Conservation (phyloP, 2,329 filamentous ascomycete genomes). For the Ceratocystis variospora region DNA sequence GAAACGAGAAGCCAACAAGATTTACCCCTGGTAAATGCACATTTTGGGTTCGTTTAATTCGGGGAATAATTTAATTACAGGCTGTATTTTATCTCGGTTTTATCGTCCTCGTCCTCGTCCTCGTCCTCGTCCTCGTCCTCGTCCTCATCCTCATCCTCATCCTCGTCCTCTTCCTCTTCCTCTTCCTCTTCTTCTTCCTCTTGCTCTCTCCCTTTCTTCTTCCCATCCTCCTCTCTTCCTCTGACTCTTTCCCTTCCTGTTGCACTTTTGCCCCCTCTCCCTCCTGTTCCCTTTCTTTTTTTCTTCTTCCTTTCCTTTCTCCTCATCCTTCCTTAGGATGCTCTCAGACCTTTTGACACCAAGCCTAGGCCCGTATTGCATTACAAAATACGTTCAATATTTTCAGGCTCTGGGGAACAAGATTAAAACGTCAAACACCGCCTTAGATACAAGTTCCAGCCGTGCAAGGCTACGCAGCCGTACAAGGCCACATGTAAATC, state of each 20-base stretch:
- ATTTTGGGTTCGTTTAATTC: neutral
- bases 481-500: neutral
- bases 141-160: neutral
- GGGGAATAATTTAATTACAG: neutral
- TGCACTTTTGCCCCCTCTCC: neutral
- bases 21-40: neutral
- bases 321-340: neutral
- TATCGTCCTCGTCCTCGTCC: neutral
- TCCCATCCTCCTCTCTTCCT: neutral
- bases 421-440: neutral
- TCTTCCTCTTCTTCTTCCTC: neutral
- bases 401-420: neutral
- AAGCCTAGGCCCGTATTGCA: neutral
- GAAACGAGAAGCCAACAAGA: neutral
- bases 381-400: neutral
- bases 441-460: neutral
- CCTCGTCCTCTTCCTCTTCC: neutral
- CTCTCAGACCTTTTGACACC: neutral
- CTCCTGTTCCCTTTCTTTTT: neutral
- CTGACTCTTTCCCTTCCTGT: neutral
- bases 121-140: neutral
- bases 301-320: neutral
- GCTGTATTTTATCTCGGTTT: neutral
- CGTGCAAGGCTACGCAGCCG: neutral
- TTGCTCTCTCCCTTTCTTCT: neutral